These are phyloP conservation scores for Ephemerocybe angulata DNA, from an alignment of 768 basidiomycete genomes.

Conservation along the genomic window DNA sequence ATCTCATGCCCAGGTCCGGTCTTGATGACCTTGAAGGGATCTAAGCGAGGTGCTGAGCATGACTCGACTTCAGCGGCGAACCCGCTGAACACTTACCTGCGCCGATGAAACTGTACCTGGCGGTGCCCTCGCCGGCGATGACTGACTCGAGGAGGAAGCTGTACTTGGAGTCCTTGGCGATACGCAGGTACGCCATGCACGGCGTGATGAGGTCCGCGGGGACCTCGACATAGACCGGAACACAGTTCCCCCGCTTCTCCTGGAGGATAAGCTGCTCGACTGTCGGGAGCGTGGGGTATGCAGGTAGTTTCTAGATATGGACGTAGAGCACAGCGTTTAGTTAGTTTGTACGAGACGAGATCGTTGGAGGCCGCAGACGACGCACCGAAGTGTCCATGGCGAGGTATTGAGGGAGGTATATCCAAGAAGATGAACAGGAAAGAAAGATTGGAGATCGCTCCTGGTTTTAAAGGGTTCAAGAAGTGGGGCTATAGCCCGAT, in stretches of 20 bases:
- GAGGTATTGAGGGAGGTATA: neutral
- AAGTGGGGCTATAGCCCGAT: neutral
- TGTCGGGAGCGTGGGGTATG: conserved; percentile 66
- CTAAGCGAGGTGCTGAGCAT: conserved; percentile 35
- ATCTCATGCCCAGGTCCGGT: conserved; percentile 82
- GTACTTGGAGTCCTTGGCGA: conserved; percentile 89
- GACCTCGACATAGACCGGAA: conserved; percentile 88
- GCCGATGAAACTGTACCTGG: conserved; percentile 94
- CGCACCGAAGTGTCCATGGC: conserved; percentile 52
- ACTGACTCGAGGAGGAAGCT: conserved; percentile 95
- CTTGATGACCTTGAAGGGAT: conserved; percentile 89
- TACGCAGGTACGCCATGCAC: conserved; percentile 91
- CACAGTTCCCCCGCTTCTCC: conserved; percentile 86
- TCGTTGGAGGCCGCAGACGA: conserved; percentile 5
- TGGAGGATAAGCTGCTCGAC: conserved; percentile 75
- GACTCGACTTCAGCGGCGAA: neutral
- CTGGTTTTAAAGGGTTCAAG: neutral
- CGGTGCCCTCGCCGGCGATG: conserved; percentile 83
- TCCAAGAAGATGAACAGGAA: neutral
- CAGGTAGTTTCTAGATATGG: conserved; percentile 53
- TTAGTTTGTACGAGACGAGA: neutral
- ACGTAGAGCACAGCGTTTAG: too few relatives aligned
- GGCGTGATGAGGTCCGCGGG: conserved; percentile 97
- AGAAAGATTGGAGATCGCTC: neutral
- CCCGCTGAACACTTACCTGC: conserved; percentile 55